Evolutionary conservation across 148 eudicot genomes (phyloP).

Genomic region (Spergularia marina): DNA sequence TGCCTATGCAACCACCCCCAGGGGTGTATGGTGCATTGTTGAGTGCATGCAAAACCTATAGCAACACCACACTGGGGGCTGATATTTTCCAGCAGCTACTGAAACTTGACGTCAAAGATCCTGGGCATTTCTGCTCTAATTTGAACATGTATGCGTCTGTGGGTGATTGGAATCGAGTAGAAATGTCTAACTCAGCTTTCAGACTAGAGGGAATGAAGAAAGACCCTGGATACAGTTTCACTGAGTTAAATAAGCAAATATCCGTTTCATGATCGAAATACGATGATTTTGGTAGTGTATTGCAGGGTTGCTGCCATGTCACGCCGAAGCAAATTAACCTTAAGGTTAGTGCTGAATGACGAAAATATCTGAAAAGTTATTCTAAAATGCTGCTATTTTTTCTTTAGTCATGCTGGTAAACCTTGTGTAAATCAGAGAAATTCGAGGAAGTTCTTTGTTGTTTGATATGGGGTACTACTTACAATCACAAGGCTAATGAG

Average conservation of each 20-base stretch:
- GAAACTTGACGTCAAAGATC: constrained; percentile 37
- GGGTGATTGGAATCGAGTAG: constrained; percentile 39
- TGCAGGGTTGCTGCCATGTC: constrained; percentile 1
- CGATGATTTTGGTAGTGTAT: neutral
- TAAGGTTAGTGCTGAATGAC: neutral
- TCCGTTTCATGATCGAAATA: neutral
- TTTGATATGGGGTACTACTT: too few species aligned
- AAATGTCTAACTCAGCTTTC: constrained; percentile 22
- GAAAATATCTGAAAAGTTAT: neutral
- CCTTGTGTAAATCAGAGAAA: neutral
- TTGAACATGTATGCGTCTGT: constrained; percentile 50
- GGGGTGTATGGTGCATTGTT: constrained; percentile 48
- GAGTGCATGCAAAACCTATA: constrained; percentile 45
- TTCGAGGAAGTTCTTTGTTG: neutral
- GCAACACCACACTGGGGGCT: constrained; percentile 37
- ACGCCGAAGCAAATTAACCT: neutral
- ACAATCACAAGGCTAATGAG: too few species aligned
- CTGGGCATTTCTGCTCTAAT: constrained; percentile 42
- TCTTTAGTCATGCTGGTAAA: too few species aligned
- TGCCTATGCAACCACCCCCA: constrained; percentile 32
- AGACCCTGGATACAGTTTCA: constrained; percentile 47
- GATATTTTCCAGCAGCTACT: constrained; percentile 36
- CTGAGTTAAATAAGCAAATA: constrained; percentile 26
- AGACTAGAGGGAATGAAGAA: constrained; percentile 42
- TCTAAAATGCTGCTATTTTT: neutral